phyloP scores from a whole-genome alignment of 441 rosid species.

The Codiaeum variegatum region DNA sequence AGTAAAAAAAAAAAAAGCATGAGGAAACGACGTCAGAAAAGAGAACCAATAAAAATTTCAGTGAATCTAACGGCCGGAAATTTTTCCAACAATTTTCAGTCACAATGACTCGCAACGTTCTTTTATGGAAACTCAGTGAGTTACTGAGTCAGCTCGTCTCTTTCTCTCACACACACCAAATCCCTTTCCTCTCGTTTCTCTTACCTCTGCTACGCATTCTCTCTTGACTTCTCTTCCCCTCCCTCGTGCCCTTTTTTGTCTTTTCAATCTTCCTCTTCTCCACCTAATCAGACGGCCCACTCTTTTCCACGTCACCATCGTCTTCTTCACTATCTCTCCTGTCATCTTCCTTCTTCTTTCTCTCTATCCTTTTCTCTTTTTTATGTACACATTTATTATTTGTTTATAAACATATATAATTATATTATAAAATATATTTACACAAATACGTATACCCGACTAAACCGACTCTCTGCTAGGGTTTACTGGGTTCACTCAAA shows the following conservation, averaged over 20 bases:
- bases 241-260: slow-evolving; percentile 66
- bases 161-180: slow-evolving; percentile 10
- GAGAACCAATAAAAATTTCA: neutral
- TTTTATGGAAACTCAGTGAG: neutral
- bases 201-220: neutral
- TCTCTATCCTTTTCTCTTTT: neutral
- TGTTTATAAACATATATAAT: neutral
- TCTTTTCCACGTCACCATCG: slow-evolving; percentile 78
- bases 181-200: slow-evolving; percentile 4
- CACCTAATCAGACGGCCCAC: slow-evolving; percentile 57
- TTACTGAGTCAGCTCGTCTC: slow-evolving; percentile 20
- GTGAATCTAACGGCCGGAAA: slow-evolving; percentile 12
- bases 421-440: neutral
- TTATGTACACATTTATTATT: no score
- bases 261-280: slow-evolving; percentile 34
- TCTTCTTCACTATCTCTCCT: slow-evolving; percentile 58
- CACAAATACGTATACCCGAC: neutral
- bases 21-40: neutral
- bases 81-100: neutral
- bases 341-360: slow-evolving; percentile 32
- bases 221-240: slow-evolving; percentile 17
- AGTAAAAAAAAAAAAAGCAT: no score
- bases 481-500: slow-evolving; percentile 36
- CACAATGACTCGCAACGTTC: slow-evolving; percentile 1
- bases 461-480: slow-evolving; percentile 42